Base-by-base conservation (phyloP, 1,284 basidiomycete species). In the Ustilago esculenta region DNA sequence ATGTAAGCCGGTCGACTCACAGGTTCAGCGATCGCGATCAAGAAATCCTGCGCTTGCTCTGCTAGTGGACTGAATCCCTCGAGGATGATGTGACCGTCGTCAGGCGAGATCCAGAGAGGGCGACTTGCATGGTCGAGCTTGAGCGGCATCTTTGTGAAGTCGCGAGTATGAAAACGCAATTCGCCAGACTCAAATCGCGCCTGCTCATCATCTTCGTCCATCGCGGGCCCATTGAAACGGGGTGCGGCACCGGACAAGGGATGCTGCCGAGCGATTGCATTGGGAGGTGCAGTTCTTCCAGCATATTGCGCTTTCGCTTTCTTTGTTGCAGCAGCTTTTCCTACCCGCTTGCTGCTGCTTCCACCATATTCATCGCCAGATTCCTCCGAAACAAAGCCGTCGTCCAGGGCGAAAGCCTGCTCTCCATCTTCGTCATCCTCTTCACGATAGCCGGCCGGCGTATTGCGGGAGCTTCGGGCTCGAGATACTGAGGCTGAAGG, bases 1-100 rank as follows among this genome's bases (percentile, higher is more conserved):
- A 98, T 95, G 84, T 96, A 92, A 29, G 92, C 90, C 36, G 96
- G 96, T 85, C 96, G 90, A 85, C 94, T 98, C 80, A 98, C 94
- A 71, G 96, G 96, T 84, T 99, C 96, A 76, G 94, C 93, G 49
- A 99, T 98, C 44, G 96, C 95, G 53, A 96, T 92, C 35, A 98
- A 86, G 77, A 99, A 98, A 82, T 99, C 96, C 83, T 98, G 95
- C 3, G 96, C 96, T 83, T 97, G 94, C 77, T 95, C 92, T 24
- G 96, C 95, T 60, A 98, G 93, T 1, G 95, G 92, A 50, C 78
- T 81, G 65, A 81, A 81, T 14, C 77, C 80, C 39, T 81, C 80
- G 21, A 81, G 55, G 32, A 80, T 81, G 61, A 81, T 81, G 44
- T 77, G 77, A 5, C 73, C 73, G 34, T 81, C 76, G 55, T 81